Evolutionary conservation across 2,329 filamentous ascomycete genomes (phyloP), one percentile per base, ranked within the genome.

Genomic region (Ceratocystiopsis sp.): DNA sequence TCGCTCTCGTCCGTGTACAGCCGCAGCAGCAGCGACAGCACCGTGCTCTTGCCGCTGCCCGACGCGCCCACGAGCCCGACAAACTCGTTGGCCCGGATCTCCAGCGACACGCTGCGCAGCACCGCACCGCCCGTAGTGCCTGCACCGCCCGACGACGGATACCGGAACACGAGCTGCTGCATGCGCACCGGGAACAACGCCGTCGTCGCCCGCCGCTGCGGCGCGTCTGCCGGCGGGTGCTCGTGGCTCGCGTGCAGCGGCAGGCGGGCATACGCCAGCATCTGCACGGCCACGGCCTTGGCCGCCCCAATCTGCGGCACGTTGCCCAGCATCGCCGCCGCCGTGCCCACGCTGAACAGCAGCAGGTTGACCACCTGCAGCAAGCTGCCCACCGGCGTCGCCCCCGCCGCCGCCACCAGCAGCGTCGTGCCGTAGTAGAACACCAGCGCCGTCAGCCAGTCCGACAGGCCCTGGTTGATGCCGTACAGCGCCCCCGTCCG

Each of bases 41-140:
- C 68, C 0, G 89, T 95, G 14, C 81, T 87, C 61, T 98, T 96
- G 1, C 91, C 89, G n/a, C 80, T 84, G 0, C 91, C 89, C 0
- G 86, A 94, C 1, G 73, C 63, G 1, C 89, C 87, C 2, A 93
- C 85, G 17, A 96, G 75, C 3, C 84, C 85, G 0, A 78, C 78
- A 50, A 75, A 82, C 4, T 71, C 75, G 18, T 78, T 76, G 0
- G 69, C 58, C 1, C 65, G 55, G 42, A 95, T 72, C 0, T 60
- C 63, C 9, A 94, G 62, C n/a, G 67, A 75, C n/a, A 93, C 57
- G 18, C 73, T 63, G 11, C 66, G 65, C 2, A 95, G 64, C 0
- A 84, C 72, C n/a, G n/a, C n/a, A n/a, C n/a, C n/a, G 5, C 1
- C 19, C 19, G 19, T 21, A 7, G 4, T 7, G 4, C 4, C 19